Evolutionary conservation across 768 basidiomycete species (phyloP).

Genomic region (Suillus plorans): DNA sequence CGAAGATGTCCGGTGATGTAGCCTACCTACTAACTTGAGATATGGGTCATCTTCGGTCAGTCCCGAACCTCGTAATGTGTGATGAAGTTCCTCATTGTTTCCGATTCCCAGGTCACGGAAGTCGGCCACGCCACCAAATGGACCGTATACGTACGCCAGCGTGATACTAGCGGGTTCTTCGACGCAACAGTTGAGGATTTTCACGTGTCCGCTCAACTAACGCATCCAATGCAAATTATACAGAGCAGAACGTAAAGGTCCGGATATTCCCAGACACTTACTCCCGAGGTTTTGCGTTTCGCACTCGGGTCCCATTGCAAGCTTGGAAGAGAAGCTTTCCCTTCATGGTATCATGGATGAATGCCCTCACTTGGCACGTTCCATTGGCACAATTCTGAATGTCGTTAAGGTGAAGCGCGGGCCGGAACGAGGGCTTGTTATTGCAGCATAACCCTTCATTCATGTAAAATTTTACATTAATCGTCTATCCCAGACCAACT

Average conservation of each 20-base stretch:
- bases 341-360: constrained; percentile 19
- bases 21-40: neutral
- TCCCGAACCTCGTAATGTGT: constrained; percentile 12
- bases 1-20: constrained; percentile 71
- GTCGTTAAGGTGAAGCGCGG: constrained; percentile 73
- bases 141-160: constrained; percentile 51
- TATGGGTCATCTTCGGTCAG: constrained; percentile 53
- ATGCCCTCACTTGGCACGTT: constrained; percentile 56
- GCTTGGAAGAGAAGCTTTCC: constrained; percentile 41
- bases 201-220: constrained; percentile 57
- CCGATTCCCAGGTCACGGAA: constrained; percentile 59
- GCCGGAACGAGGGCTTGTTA: constrained; percentile 77
- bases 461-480: constrained; percentile 60
- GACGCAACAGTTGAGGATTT: constrained; percentile 84
- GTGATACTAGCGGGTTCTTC: constrained; percentile 77
- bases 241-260: constrained; percentile 75
- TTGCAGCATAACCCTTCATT: constrained; percentile 70
- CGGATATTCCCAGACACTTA: constrained; percentile 60
- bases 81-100: constrained; percentile 6
- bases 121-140: constrained; percentile 67
- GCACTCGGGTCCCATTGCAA: constrained; percentile 68
- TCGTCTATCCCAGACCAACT: constrained; percentile 5
- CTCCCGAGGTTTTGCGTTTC: constrained; percentile 87
- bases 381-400: constrained; percentile 73
- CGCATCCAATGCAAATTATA: constrained; percentile 42